phyloP scores from a whole-genome alignment of 257 asterid species.

The Lantana camara region DNA sequence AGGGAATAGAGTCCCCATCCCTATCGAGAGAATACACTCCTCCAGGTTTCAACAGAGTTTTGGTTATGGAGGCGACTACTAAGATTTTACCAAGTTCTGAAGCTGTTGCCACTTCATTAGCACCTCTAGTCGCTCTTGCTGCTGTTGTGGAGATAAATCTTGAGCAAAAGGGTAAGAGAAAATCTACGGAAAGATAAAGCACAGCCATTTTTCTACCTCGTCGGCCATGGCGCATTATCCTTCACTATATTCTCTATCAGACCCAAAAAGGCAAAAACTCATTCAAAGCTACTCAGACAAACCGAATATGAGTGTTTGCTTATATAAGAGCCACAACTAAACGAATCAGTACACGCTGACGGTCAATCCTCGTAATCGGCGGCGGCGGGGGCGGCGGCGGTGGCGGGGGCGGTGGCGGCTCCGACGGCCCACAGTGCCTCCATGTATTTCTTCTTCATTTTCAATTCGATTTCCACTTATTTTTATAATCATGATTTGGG shows the following conservation, averaged over 20 bases:
- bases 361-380: background rate
- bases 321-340: background rate
- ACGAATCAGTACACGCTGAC: background rate
- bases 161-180: slow-evolving; percentile 23
- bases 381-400: slow-evolving; percentile 4
- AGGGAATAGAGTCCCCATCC: slow-evolving; percentile 40
- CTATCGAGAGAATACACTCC: slow-evolving; percentile 58
- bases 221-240: slow-evolving; percentile 48
- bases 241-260: background rate
- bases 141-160: slow-evolving; percentile 28
- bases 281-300: background rate
- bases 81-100: slow-evolving; percentile 56
- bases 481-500: background rate
- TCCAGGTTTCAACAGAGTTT: slow-evolving; percentile 65
- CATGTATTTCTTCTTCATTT: background rate
- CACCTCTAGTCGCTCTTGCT: background rate
- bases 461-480: background rate
- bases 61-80: slow-evolving; percentile 69
- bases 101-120: slow-evolving; percentile 17
- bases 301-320: background rate
- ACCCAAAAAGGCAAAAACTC: background rate
- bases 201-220: slow-evolving; percentile 20
- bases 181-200: slow-evolving; percentile 10
- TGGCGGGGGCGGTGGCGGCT: slow-evolving; percentile 5
- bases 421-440: slow-evolving; percentile 19